A percentile compares a stretch with the other conserved stretches of the same genome.
These are phyloP conservation scores for Pichia eremophila DNA, from an alignment of 805 yeast species.

Conservation along the genomic window DNA sequence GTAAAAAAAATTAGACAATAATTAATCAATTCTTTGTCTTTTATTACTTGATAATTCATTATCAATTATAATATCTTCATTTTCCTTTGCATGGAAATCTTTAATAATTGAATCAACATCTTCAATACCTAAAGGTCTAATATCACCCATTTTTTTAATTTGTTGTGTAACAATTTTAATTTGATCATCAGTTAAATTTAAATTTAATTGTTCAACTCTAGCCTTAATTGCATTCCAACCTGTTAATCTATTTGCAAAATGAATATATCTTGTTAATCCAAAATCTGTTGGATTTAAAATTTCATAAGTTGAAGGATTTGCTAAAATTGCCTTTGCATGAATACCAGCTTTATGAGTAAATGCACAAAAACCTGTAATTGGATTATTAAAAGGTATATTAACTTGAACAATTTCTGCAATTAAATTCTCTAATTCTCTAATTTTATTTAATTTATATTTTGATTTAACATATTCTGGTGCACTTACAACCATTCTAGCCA, in stretches of 20 bases:
- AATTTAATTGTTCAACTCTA: conserved; percentile 50
- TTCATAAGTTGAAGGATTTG: conserved; percentile 56
- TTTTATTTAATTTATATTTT: conserved; percentile 45
- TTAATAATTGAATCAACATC: conserved; percentile 54
- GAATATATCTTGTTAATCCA: conserved; percentile 53
- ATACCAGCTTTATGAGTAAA: conserved; percentile 59
- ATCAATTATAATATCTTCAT: not conserved
- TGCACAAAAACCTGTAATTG: conserved; percentile 57
- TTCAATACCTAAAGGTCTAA: conserved; percentile 49
- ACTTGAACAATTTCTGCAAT: conserved; percentile 53
- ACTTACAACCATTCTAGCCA: conserved; percentile 57
- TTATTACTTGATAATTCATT: conserved; percentile 7
- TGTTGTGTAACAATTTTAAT: conserved; percentile 46
- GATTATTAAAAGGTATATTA: conserved; percentile 52
- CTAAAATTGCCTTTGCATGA: conserved; percentile 53
- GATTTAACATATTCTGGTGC: conserved; percentile 50
- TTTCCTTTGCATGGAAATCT: conserved; percentile 34
- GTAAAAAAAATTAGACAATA: too few relatives aligned
- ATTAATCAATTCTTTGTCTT: conserved; percentile 17
- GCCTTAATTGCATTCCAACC: conserved; percentile 59
- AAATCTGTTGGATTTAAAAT: conserved; percentile 49
- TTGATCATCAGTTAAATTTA: conserved; percentile 47
- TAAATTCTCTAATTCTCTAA: conserved; percentile 49
- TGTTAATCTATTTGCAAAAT: conserved; percentile 51
- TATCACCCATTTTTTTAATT: conserved; percentile 50